phyloP scores from a whole-genome alignment of 2,329 filamentous ascomycete genomes.

The Penicillium sp. region DNA sequence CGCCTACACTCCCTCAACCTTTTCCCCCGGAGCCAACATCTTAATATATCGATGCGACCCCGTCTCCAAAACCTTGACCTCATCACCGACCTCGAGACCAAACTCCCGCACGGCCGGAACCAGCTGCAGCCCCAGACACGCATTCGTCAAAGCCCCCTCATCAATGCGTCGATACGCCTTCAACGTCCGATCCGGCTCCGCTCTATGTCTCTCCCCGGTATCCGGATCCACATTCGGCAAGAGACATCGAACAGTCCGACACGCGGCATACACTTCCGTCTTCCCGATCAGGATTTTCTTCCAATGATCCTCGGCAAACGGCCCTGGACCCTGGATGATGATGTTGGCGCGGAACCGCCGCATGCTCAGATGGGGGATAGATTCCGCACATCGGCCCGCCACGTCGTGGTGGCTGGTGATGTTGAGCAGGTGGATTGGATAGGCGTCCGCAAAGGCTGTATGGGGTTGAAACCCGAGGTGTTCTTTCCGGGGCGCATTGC shows the following conservation, averaged over 20 bases:
- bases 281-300: conserved; percentile 44
- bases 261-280: conserved; percentile 43
- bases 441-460: conserved; percentile 54
- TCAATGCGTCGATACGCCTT: conserved; percentile 48
- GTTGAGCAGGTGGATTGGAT: conserved; percentile 53
- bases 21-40: conserved; percentile 31
- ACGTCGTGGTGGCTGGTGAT: conserved; percentile 51
- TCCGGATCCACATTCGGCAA: conserved; percentile 55
- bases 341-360: conserved; percentile 55
- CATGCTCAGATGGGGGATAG: conserved; percentile 43
- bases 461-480: conserved; percentile 48
- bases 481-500: conserved; percentile 48
- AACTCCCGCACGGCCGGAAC: conserved; percentile 33
- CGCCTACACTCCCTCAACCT: conserved; percentile 24
- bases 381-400: conserved; percentile 35
- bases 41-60: conserved; percentile 42
- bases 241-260: conserved; percentile 53
- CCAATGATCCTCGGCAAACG: conserved; percentile 55
- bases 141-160: conserved; percentile 42
- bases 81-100: conserved; percentile 34
- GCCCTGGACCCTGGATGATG: conserved; percentile 47
- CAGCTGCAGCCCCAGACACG: conserved; percentile 51
- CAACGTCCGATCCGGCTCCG: conserved; percentile 47
- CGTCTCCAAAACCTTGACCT: conserved; percentile 36
- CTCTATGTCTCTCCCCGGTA: conserved; percentile 45